Conservation (phyloP, 768 basidiomycete species). For the Suillus spraguei region DNA sequence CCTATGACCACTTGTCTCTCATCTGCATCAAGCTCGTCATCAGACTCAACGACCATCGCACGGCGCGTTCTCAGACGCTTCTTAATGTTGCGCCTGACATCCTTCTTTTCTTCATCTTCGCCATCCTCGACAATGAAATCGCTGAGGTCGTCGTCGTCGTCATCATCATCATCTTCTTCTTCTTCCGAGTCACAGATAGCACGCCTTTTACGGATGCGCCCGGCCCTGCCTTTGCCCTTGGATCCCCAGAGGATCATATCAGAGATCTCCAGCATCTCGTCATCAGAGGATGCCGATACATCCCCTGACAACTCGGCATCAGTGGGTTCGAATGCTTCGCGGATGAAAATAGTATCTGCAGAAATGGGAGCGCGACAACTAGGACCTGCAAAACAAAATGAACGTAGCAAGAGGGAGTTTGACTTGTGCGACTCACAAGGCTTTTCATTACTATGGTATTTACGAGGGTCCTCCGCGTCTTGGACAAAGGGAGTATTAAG, state of each 20-base stretch:
- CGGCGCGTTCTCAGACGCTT: slow-evolving; percentile 40
- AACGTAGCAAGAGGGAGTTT: not conserved
- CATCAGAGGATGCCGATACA: slow-evolving; percentile 20
- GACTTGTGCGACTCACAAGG: slow-evolving; percentile 45
- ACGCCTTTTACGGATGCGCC: slow-evolving; percentile 22
- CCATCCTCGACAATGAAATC: slow-evolving; percentile 57
- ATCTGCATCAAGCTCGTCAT: slow-evolving; percentile 43
- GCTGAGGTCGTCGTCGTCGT: slow-evolving; percentile 45
- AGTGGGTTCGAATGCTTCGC: slow-evolving; percentile 62
- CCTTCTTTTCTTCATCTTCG: slow-evolving; percentile 59
- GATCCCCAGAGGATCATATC: slow-evolving; percentile 15
- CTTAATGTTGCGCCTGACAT: slow-evolving; percentile 41
- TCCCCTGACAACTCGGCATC: slow-evolving; percentile 41
- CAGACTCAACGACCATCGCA: slow-evolving; percentile 45
- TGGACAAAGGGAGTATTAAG: slow-evolving; percentile 41
- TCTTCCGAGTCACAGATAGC: slow-evolving; percentile 30
- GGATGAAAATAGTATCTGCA: slow-evolving; percentile 50
- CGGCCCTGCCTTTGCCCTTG: slow-evolving; percentile 28
- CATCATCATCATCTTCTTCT: slow-evolving; percentile 32
- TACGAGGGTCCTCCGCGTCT: slow-evolving; percentile 36
- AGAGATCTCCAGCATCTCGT: slow-evolving; percentile 34
- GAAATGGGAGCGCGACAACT: slow-evolving; percentile 57
- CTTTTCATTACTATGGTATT: slow-evolving; percentile 46
- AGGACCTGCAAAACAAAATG: slow-evolving; percentile 45
- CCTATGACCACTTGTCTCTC: slow-evolving; percentile 47